Conservation (phyloP, 2,329 filamentous ascomycete genomes). For the Diplocarpon rosae region DNA sequence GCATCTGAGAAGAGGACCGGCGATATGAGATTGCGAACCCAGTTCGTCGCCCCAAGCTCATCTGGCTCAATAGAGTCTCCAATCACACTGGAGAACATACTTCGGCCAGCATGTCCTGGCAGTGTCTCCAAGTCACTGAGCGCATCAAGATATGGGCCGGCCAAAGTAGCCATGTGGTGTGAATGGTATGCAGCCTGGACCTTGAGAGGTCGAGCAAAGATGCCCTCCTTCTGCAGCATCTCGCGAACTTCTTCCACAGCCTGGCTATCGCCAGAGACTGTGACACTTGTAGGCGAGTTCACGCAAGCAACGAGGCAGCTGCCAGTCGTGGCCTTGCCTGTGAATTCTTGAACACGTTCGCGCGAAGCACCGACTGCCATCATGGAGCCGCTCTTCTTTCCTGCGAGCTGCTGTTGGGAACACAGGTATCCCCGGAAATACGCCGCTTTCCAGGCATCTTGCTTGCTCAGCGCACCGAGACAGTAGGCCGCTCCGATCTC, state of each 20-base stretch:
- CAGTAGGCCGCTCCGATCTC: slow-evolving; percentile 31
- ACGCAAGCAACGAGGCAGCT: slow-evolving; percentile 22
- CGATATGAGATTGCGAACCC: slow-evolving; percentile 2
- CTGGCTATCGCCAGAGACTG: slow-evolving; percentile 19
- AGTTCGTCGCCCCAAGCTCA: neutral
- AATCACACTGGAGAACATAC: neutral
- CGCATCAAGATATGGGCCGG: slow-evolving; percentile 30
- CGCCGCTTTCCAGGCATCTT: slow-evolving; percentile 13
- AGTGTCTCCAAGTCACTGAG: slow-evolving; percentile 2
- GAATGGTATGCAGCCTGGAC: slow-evolving; percentile 35
- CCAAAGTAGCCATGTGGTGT: slow-evolving; percentile 25
- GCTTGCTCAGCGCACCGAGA: slow-evolving; percentile 15
- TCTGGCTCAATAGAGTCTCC: neutral
- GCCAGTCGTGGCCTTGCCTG: neutral
- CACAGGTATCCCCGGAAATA: slow-evolving; percentile 16
- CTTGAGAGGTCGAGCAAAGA: slow-evolving; percentile 28
- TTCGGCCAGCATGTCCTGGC: neutral
- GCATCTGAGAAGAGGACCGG: slow-evolving; percentile 34
- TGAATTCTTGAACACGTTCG: slow-evolving; percentile 6
- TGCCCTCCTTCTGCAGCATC: slow-evolving; percentile 8
- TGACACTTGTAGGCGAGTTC: slow-evolving; percentile 22
- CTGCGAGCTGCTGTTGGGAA: neutral
- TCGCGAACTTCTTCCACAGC: slow-evolving; percentile 12
- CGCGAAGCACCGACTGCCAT: slow-evolving; percentile 36
- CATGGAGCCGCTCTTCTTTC: slow-evolving; percentile 36